These are phyloP conservation scores for Berberis thunbergii DNA, from an alignment of 164 flowering plant species.

Conservation along the genomic window DNA sequence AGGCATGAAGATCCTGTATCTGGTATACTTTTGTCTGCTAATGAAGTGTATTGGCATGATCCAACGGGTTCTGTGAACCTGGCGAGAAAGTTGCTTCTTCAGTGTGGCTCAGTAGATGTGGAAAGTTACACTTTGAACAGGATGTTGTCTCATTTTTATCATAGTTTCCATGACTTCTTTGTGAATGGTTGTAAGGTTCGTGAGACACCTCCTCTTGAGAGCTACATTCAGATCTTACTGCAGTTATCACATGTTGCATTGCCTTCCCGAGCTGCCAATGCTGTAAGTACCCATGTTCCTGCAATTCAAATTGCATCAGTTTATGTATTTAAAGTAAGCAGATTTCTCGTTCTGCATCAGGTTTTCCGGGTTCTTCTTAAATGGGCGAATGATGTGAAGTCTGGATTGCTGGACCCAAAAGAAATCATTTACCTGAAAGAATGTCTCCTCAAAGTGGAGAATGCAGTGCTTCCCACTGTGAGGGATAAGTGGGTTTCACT, in stretches of 20 bases:
- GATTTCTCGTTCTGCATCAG: slow-evolving; percentile 26
- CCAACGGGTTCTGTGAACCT: slow-evolving; percentile 46
- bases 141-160: slow-evolving; percentile 52
- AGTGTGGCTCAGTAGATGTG: slow-evolving; percentile 9
- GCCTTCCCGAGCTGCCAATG: slow-evolving; percentile 65
- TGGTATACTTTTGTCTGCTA: slow-evolving; percentile 53
- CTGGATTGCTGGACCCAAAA: slow-evolving; percentile 39
- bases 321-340: background rate
- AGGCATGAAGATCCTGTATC: slow-evolving; percentile 43
- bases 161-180: slow-evolving; percentile 67
- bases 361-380: slow-evolving; percentile 54
- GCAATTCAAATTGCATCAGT: slow-evolving; percentile 4
- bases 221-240: slow-evolving; percentile 51
- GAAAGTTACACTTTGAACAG: slow-evolving; percentile 20
- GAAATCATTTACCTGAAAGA: slow-evolving; percentile 55
- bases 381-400: slow-evolving; percentile 67
- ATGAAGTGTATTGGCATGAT: slow-evolving; percentile 82
- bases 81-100: slow-evolving; percentile 20
- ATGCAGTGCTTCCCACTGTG: slow-evolving; percentile 59
- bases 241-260: slow-evolving; percentile 46
- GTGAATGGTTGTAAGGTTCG: slow-evolving; percentile 63
- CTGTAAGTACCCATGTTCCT: slow-evolving; percentile 36
- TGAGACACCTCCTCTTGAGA: slow-evolving; percentile 46
- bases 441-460: slow-evolving; percentile 38
- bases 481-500: slow-evolving; percentile 89